Conservation (phyloP, 2,329 filamentous ascomycete species). For the Lecanoromycetidae sp. region DNA sequence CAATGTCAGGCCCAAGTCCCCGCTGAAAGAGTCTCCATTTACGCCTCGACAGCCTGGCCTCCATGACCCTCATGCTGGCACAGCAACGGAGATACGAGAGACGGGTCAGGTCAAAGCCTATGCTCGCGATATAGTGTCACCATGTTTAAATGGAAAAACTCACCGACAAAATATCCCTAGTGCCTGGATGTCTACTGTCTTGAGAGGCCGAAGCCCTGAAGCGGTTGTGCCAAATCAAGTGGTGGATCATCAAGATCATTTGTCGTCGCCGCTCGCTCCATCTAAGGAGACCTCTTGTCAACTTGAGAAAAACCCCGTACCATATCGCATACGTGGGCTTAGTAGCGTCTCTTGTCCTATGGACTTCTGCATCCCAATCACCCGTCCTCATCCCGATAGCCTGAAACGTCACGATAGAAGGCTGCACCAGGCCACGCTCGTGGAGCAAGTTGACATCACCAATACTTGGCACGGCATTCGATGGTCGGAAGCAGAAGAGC, state of each 20-base stretch:
- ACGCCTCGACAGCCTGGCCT: too few relatives aligned
- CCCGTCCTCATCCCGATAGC: slow-evolving; percentile 1
- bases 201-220: too few relatives aligned
- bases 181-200: background rate
- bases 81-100: too few relatives aligned
- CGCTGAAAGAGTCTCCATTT: too few relatives aligned
- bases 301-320: background rate
- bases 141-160: too few relatives aligned
- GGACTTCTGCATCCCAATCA: slow-evolving; percentile 14
- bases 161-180: background rate
- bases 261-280: too few relatives aligned
- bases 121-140: too few relatives aligned
- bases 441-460: slow-evolving; percentile 12
- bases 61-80: too few relatives aligned
- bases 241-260: too few relatives aligned
- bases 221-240: too few relatives aligned
- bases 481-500: slow-evolving; percentile 16
- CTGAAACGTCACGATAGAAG: background rate
- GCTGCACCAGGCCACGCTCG: background rate
- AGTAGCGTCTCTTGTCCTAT: background rate
- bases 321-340: slow-evolving; percentile 6
- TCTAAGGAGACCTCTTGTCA: background rate
- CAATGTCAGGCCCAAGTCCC: slow-evolving; percentile 3
- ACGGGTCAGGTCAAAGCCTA: too few relatives aligned
- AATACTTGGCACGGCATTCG: slow-evolving; percentile 21